Evolutionary conservation across 495 filamentous ascomycete genomes (phyloP), one percentile per base, ranked within the genome.

Genomic region (Lophiotrema nucula): DNA sequence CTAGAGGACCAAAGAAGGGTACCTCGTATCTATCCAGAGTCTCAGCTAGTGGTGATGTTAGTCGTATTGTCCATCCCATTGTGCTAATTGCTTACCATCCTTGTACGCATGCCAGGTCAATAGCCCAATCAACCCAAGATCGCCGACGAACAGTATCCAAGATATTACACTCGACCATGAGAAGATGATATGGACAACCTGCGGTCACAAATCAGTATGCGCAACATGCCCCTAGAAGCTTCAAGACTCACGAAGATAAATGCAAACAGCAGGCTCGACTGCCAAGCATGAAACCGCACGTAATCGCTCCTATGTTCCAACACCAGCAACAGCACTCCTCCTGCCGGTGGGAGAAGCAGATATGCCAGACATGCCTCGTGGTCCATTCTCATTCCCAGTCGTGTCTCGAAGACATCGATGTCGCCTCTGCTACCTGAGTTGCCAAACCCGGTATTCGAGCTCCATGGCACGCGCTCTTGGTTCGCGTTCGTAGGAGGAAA

Each of bases 211-310:
- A 8, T 27, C 11, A 16, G 26, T 47, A 23, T 37, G 69, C 27
- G 76, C 49, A 18, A n/a, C 8, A 15, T 47, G 35, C 41, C 50
- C 28, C 15, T 6, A 21, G 33, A 25, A 41, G 23, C 37, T 10
- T 47, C 41, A 27, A 5, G 47, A 76, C 80, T 65, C 70, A 92
- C 84, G 70, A 96, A 95, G 43, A 98, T 70, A 53, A 80, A 82
- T 18, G 88, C 84, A 71, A 97, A 98, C 15, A 97, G 72, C 71
- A 97, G 79, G 57, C 86, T 87, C 3, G 85, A 88, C 73, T 97
- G 92, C 92, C 93, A 97, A 6, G 92, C 93, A 72, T 98, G 93
- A 60, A 96, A 96, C 63, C 93, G 77, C 33, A 98, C 93, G 70
- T 96, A 98, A 73, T 97, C 93, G 65, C 90, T 96, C 79, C 93